Evolutionary conservation across 768 basidiomycete species (phyloP).

Genomic region (Piloderma croceum): DNA sequence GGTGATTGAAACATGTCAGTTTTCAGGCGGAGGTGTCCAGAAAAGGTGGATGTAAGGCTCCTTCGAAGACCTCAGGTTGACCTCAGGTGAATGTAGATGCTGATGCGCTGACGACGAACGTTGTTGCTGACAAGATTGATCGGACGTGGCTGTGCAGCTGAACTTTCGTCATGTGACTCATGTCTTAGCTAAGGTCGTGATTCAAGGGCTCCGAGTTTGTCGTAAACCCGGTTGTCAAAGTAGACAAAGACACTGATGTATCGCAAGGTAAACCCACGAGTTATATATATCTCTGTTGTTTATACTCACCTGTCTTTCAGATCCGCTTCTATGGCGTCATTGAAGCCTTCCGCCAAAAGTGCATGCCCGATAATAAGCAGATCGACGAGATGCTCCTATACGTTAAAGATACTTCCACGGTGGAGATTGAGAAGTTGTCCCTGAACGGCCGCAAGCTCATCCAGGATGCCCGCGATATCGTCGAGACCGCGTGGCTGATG

Average conservation of each 20-base stretch:
- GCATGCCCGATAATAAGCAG: conserved; percentile 75
- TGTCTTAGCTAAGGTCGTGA: too few relatives aligned
- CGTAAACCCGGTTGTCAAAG: conserved; percentile 58
- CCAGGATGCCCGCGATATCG: conserved; percentile 71
- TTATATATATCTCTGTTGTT: neutral
- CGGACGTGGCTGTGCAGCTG: too few relatives aligned
- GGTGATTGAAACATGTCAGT: too few relatives aligned
- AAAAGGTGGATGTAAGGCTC: too few relatives aligned
- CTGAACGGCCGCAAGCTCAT: conserved; percentile 72
- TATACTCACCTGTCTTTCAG: conserved; percentile 22
- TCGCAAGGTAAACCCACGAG: conserved; percentile 53
- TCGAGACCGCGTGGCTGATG: conserved; percentile 66
- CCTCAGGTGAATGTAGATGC: too few relatives aligned
- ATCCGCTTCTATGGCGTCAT: conserved; percentile 78
- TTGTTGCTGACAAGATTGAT: too few relatives aligned
- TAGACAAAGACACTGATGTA: conserved; percentile 68
- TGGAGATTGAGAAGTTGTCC: conserved; percentile 63
- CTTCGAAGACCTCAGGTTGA: too few relatives aligned
- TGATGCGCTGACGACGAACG: too few relatives aligned
- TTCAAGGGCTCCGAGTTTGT: too few relatives aligned
- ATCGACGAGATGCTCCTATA: conserved; percentile 71
- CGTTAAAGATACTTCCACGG: conserved; percentile 50
- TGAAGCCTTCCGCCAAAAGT: conserved; percentile 73
- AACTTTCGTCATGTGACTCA: too few relatives aligned
- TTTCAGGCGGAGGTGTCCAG: too few relatives aligned